Conservation (phyloP, 2,329 filamentous ascomycete genomes). For the Calonectria hongkongensis region DNA sequence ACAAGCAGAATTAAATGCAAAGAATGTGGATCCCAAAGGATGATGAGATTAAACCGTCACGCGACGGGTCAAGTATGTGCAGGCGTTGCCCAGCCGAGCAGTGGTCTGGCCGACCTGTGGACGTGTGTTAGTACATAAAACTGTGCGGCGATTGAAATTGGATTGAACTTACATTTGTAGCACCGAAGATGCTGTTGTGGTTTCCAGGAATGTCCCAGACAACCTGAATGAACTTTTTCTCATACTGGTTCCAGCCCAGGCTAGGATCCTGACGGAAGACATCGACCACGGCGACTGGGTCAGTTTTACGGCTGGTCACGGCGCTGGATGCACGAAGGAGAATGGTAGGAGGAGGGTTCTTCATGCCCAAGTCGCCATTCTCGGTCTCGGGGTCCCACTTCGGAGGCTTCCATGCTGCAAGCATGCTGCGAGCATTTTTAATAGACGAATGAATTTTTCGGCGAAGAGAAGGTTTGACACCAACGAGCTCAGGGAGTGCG, state of each 20-base stretch:
- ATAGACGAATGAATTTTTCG: constrained; percentile 37
- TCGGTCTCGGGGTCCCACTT: constrained; percentile 33
- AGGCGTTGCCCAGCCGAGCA: constrained; percentile 27
- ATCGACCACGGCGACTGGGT: constrained; percentile 31
- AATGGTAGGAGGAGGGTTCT: constrained; percentile 31
- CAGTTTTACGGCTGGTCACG: constrained; percentile 23
- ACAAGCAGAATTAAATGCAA: background rate
- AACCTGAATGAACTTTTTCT: constrained; percentile 32
- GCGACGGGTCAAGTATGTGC: constrained; percentile 25
- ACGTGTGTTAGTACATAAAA: background rate
- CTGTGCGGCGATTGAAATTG: background rate
- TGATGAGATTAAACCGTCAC: constrained; percentile 26
- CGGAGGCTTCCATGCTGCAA: constrained; percentile 32
- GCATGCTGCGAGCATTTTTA: constrained; percentile 35
- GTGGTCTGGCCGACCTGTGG: constrained; percentile 29
- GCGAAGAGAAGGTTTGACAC: constrained; percentile 32
- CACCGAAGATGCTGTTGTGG: constrained; percentile 36
- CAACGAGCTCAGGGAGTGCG: constrained; percentile 31
- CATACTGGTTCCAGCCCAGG: constrained; percentile 34
- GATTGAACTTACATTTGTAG: constrained; percentile 16
- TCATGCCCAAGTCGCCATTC: constrained; percentile 18
- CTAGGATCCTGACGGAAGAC: constrained; percentile 32
- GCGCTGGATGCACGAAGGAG: constrained; percentile 32
- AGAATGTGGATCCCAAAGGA: background rate
- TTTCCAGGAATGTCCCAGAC: constrained; percentile 36